These are phyloP conservation scores for Geranium incanum DNA, from an alignment of 441 rosid species.

Conservation along the genomic window DNA sequence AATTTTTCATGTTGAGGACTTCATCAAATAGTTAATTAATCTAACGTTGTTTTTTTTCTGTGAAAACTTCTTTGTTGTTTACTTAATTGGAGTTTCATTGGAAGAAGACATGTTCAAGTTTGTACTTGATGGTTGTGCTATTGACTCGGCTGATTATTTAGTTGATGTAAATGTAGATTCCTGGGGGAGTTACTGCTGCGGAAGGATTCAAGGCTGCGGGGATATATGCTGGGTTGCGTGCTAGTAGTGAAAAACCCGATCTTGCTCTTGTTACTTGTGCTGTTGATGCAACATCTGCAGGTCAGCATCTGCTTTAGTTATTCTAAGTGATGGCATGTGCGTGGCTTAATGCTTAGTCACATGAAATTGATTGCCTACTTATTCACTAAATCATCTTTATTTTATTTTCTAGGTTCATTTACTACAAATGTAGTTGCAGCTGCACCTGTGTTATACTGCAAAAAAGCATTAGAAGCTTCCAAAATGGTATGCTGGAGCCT, in stretches of 20 bases:
- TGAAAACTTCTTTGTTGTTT: no score
- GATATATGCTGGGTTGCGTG: slow-evolving; percentile 73
- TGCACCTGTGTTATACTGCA: slow-evolving; percentile 85
- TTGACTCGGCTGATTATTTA: neutral
- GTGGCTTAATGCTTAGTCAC: neutral
- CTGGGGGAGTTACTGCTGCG: slow-evolving; percentile 93
- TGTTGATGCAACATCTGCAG: slow-evolving; percentile 77
- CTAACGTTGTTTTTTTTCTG: no score
- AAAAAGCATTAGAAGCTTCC: slow-evolving; percentile 43
- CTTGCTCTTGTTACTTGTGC: slow-evolving; percentile 85
- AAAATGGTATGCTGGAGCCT: slow-evolving; percentile 39
- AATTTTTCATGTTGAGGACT: neutral
- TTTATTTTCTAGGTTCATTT: slow-evolving; percentile 51
- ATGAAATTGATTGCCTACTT: neutral
- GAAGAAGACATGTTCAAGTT: neutral
- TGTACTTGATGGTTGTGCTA: slow-evolving; percentile 2
- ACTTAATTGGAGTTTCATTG: neutral
- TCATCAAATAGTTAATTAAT: neutral
- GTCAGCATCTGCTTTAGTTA: slow-evolving; percentile 26
- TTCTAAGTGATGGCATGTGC: neutral
- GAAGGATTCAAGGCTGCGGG: slow-evolving; percentile 87
- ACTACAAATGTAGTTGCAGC: slow-evolving; percentile 85
- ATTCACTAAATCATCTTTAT: neutral
- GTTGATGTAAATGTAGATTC: slow-evolving; percentile 39
- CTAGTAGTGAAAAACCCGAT: slow-evolving; percentile 82